Evolutionary conservation across 2,329 filamentous ascomycete genomes (phyloP).

Genomic region (Microsporum canis): DNA sequence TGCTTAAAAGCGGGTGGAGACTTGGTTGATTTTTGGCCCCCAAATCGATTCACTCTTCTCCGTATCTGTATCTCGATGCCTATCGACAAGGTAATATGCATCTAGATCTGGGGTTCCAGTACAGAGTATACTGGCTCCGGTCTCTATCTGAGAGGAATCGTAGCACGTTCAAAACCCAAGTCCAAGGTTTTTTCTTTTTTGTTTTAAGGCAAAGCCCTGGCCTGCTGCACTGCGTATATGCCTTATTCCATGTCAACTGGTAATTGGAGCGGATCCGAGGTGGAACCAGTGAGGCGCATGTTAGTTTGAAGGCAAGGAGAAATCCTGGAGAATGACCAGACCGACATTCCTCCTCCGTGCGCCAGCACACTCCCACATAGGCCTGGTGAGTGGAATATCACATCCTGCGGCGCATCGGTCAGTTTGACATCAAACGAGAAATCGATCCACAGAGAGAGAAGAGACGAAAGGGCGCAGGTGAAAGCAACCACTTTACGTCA

Average conservation of each 20-base stretch:
- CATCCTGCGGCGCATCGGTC: background rate
- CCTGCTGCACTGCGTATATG: slow-evolving; percentile 2
- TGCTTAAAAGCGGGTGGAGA: background rate
- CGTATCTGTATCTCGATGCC: background rate
- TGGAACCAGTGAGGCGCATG: background rate
- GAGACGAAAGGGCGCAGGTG: background rate
- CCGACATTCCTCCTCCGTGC: background rate
- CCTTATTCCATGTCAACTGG: background rate
- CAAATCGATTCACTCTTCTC: background rate
- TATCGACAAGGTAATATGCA: background rate
- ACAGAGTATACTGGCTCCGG: background rate
- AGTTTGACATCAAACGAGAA: background rate
- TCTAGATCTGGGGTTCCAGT: background rate
- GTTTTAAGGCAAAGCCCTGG: background rate
- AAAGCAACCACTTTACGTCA: background rate
- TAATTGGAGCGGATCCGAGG: background rate
- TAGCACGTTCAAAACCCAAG: background rate
- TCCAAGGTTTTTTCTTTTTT: background rate
- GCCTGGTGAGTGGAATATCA: background rate
- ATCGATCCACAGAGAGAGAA: background rate
- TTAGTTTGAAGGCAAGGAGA: background rate
- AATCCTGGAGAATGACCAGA: background rate
- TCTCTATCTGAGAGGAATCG: background rate
- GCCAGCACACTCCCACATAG: background rate
- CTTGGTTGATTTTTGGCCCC: background rate